Percentiles rank a stretch among this genome's conserved stretches.
Conservation (phyloP, 371 early-diverging fungal genomes). For the Syncephalastrum sp. region DNA sequence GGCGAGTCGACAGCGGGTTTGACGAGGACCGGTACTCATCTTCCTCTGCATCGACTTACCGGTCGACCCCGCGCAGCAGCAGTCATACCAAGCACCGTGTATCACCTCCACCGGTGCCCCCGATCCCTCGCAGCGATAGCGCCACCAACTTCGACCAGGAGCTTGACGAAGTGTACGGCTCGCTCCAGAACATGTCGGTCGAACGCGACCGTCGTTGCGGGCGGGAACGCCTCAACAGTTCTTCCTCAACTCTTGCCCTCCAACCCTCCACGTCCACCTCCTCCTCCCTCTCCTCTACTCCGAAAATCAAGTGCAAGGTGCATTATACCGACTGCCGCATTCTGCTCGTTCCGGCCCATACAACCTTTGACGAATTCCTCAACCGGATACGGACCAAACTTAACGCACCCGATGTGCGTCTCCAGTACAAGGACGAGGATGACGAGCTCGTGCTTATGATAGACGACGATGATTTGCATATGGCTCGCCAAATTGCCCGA, state of each 20-base stretch:
- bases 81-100: constrained; percentile 16
- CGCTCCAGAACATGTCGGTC: constrained; percentile 23
- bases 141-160: constrained; percentile 24
- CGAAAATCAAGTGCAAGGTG: constrained; percentile 22
- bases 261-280: constrained; percentile 15
- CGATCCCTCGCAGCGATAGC: constrained; percentile 15
- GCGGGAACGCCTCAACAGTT: constrained; percentile 15
- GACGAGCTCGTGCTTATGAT: constrained; percentile 83
- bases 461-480: constrained; percentile 88
- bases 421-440: constrained; percentile 90
- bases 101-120: constrained; percentile 41
- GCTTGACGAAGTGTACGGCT: constrained; percentile 35
- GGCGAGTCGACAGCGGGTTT: constrained; percentile 40
- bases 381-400: constrained; percentile 20
- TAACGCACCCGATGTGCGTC: constrained; percentile 37
- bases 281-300: constrained; percentile 18
- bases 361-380: constrained; percentile 21
- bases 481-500: constrained; percentile 67
- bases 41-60: constrained; percentile 6
- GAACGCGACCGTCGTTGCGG: constrained; percentile 16
- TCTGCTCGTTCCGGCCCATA: constrained; percentile 18
- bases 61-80: constrained; percentile 13
- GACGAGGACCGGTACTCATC: constrained; percentile 38
- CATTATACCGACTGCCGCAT: constrained; percentile 23
- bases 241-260: not conserved